Percentiles rank a stretch among this genome's conserved stretches.
Conservation (phyloP, 106 monocot species). For the Iris macrosiphon region DNA sequence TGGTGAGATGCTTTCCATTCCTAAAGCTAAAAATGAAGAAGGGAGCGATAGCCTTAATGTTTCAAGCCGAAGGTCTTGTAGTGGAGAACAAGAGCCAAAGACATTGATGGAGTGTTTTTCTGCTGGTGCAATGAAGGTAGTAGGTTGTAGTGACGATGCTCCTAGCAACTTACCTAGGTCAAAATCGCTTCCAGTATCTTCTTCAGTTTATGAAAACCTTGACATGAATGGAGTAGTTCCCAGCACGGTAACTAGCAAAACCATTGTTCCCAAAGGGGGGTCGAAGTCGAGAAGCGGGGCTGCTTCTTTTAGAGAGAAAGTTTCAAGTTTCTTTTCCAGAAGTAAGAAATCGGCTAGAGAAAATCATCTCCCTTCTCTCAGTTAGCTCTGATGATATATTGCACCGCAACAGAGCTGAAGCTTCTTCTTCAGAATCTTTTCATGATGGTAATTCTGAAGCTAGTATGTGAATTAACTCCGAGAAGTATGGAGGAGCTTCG, state of each 20-base stretch:
- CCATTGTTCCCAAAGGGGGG: constrained; percentile 13
- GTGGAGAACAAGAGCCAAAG: constrained; percentile 13
- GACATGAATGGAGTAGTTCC: constrained; percentile 7
- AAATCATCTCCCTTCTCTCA: constrained; percentile 15
- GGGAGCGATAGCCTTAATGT: neutral
- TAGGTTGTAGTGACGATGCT: constrained; percentile 6
- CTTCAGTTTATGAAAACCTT: constrained; percentile 17
- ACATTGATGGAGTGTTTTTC: constrained; percentile 3
- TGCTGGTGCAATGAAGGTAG: neutral
- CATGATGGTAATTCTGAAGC: constrained; percentile 1
- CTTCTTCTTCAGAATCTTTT: neutral
- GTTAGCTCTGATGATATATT: constrained; percentile 10
- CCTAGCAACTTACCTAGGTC: constrained; percentile 24
- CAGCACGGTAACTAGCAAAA: constrained; percentile 3
- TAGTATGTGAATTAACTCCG: neutral
- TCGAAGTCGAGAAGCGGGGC: constrained; percentile 41
- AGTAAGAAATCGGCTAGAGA: constrained; percentile 24
- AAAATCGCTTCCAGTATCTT: constrained; percentile 36
- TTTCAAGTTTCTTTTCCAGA: constrained; percentile 40
- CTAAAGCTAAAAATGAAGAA: constrained; percentile 19
- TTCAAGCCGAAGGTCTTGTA: constrained; percentile 13
- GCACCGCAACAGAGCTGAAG: neutral
- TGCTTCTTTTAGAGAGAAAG: constrained; percentile 53
- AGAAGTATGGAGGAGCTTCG: constrained; percentile 3
- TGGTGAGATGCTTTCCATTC: constrained; percentile 46